phyloP scores from a whole-genome alignment of 306 rosid genomes.

The Echinosophora koreensis region DNA sequence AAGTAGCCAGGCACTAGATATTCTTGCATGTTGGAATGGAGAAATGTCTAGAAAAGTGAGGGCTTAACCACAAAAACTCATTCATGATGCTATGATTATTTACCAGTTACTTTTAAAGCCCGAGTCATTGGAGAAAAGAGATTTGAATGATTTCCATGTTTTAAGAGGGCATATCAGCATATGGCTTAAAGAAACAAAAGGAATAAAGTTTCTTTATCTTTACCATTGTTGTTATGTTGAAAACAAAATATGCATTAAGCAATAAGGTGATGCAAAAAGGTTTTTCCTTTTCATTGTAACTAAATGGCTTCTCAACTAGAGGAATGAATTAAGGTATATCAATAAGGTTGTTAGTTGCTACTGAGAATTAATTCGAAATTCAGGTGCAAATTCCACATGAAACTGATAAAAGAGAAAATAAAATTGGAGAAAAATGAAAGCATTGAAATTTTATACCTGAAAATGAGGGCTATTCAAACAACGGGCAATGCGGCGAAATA shows the following conservation, averaged over 20 bases:
- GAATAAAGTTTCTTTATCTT: conserved; percentile 7
- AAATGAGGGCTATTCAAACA: conserved; percentile 84
- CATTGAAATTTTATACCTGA: conserved; percentile 60
- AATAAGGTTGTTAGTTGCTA: conserved; percentile 31
- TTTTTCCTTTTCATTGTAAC: conserved; percentile 15
- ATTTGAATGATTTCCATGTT: conserved; percentile 35
- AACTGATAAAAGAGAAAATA: neutral
- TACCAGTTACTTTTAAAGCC: conserved; percentile 6
- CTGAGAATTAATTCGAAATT: neutral
- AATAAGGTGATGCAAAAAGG: neutral
- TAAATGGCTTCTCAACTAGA: conserved; percentile 33
- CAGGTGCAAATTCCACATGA: neutral
- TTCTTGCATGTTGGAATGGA: conserved; percentile 21
- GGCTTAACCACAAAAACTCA: neutral
- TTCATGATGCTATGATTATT: neutral
- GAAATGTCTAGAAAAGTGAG: neutral
- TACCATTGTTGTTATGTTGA: conserved; percentile 13
- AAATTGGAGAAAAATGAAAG: conserved; percentile 19
- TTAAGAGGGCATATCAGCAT: conserved; percentile 10
- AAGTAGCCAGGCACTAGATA: neutral
- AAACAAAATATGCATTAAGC: conserved; percentile 24
- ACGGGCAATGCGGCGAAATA: conserved; percentile 68
- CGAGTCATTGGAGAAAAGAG: conserved; percentile 4
- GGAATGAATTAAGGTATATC: conserved; percentile 7
- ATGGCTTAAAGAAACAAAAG: conserved; percentile 14